Conservation (phyloP, 148 eudicot genomes). For the Fagopyrum tataricum region DNA sequence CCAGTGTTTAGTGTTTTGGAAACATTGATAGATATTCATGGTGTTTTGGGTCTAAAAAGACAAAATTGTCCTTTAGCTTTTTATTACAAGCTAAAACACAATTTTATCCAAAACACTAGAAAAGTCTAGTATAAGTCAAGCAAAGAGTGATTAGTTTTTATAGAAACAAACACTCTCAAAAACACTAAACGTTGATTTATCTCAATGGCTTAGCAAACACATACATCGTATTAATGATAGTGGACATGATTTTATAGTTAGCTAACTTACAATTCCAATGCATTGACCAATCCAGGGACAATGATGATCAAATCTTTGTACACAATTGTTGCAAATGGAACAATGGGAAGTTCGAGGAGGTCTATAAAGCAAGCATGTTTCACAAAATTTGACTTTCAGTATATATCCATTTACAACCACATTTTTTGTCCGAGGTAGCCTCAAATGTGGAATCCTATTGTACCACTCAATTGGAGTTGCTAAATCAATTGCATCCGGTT, state of each 20-base stretch:
- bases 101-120: background rate
- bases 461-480: constrained; percentile 85
- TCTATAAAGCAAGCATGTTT: constrained; percentile 85
- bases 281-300: constrained; percentile 99
- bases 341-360: constrained; percentile 98
- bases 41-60: too few relatives aligned
- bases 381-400: constrained; percentile 85
- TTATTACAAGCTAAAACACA: too few relatives aligned
- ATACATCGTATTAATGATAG: too few relatives aligned
- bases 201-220: too few relatives aligned
- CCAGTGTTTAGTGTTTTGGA: too few relatives aligned
- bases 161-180: too few relatives aligned
- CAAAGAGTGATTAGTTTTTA: too few relatives aligned
- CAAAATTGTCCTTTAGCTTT: too few relatives aligned
- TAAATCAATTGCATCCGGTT: constrained; percentile 48
- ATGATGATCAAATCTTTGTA: constrained; percentile 89
- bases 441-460: constrained; percentile 63
- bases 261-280: constrained; percentile 74
- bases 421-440: constrained; percentile 59
- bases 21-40: too few relatives aligned
- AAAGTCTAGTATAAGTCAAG: too few relatives aligned
- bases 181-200: too few relatives aligned
- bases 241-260: background rate
- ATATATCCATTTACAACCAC: constrained; percentile 63
- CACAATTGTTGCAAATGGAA: constrained; percentile 97